Percentiles rank a stretch among this genome's conserved stretches.
Conservation (phyloP, 2,329 filamentous ascomycete species). For the Paracamarosporium sp. region DNA sequence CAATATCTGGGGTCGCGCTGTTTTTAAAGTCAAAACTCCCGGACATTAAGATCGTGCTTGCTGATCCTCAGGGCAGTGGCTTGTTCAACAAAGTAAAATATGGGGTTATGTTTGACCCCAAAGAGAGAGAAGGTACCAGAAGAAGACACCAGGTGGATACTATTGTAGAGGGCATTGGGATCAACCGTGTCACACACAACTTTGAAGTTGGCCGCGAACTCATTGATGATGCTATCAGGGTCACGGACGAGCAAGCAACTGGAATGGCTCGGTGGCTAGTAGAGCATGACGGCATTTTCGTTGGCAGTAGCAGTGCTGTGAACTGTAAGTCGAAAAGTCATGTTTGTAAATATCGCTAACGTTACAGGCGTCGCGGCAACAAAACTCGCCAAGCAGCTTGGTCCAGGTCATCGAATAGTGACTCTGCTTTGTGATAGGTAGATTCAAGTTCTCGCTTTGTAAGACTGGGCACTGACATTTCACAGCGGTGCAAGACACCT, state of each 20-base stretch:
- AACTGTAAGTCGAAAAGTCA: slow-evolving; percentile 68
- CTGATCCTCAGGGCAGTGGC: slow-evolving; percentile 93
- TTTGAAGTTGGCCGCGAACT: slow-evolving; percentile 86
- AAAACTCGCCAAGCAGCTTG: slow-evolving; percentile 69
- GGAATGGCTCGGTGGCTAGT: slow-evolving; percentile 96
- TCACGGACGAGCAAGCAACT: slow-evolving; percentile 87
- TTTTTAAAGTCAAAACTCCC: slow-evolving; percentile 79
- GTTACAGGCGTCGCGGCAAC: slow-evolving; percentile 69
- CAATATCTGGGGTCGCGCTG: slow-evolving; percentile 83
- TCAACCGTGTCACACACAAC: slow-evolving; percentile 93
- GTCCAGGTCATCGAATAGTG: slow-evolving; percentile 69
- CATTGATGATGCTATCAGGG: slow-evolving; percentile 87
- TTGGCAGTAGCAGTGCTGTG: slow-evolving; percentile 94
- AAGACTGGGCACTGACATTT: slow-evolving; percentile 13
- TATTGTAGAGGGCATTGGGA: slow-evolving; percentile 93
- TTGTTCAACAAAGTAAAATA: slow-evolving; percentile 90
- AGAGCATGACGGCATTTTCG: slow-evolving; percentile 92
- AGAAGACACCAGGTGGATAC: slow-evolving; percentile 91
- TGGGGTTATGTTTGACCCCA: slow-evolving; percentile 92
- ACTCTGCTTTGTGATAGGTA: slow-evolving; percentile 78
- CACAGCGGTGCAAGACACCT: slow-evolving; percentile 73
- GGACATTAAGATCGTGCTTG: slow-evolving; percentile 75
- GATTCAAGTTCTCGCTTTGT: slow-evolving; percentile 7
- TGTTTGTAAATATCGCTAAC: slow-evolving; percentile 19
- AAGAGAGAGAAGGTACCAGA: slow-evolving; percentile 89